Percentiles rank a stretch among this genome's conserved stretches.
These are phyloP conservation scores for Conringia planisiliqua DNA, from an alignment of 345 rosid genomes.

Conservation along the genomic window DNA sequence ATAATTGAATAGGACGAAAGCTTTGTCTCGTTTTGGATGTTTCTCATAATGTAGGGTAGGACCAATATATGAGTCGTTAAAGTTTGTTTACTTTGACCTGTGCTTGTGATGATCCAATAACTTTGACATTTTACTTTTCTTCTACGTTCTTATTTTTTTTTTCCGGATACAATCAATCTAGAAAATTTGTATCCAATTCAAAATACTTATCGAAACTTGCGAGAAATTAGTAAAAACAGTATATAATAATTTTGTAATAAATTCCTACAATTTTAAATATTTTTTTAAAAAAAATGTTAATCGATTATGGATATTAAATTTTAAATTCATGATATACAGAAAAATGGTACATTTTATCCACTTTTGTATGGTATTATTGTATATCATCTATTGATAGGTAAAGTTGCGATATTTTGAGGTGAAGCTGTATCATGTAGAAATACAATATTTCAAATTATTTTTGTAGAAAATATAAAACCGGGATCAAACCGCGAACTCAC, in stretches of 20 bases:
- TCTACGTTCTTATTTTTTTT: background rate
- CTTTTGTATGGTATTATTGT: too few species aligned
- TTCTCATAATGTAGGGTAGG: background rate
- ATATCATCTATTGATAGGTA: background rate
- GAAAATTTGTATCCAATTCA: background rate
- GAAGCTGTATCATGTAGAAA: background rate
- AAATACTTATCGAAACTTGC: background rate
- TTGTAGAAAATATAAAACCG: background rate
- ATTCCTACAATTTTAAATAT: too few species aligned
- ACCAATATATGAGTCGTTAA: slow-evolving; percentile 13
- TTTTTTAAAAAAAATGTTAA: too few species aligned
- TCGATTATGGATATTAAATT: too few species aligned
- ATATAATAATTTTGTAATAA: background rate
- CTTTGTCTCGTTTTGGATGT: slow-evolving; percentile 14
- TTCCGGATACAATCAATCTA: background rate
- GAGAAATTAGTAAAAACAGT: background rate
- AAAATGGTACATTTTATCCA: too few species aligned
- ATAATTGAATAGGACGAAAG: background rate
- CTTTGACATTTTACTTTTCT: slow-evolving; percentile 13
- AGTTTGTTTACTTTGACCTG: slow-evolving; percentile 4
- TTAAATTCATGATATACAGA: too few species aligned
- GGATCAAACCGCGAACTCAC: background rate
- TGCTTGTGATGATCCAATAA: background rate
- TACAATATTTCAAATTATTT: background rate
- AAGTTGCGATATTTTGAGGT: background rate